A percentile compares a stretch with the other conserved stretches of the same genome.
These are phyloP conservation scores for Phytophthora melonis DNA, from an alignment of 352 stramenopile genomes.

Conservation along the genomic window DNA sequence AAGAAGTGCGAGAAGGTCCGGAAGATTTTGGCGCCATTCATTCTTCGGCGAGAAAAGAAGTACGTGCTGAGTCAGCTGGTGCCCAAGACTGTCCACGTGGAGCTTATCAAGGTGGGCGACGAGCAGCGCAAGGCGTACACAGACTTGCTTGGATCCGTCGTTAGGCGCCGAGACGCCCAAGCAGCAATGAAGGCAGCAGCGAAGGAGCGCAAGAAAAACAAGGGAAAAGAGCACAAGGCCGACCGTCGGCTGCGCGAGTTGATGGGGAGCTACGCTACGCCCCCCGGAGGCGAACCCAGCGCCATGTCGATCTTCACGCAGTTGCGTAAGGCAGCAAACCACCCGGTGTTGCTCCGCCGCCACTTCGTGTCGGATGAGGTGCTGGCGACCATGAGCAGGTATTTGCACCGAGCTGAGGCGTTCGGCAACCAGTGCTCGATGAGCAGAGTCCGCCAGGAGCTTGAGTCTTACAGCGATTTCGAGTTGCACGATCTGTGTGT, in stretches of 20 bases:
- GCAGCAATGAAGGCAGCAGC: conserved; percentile 54
- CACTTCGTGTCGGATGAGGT: conserved; percentile 79
- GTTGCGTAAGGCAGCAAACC: conserved; percentile 97
- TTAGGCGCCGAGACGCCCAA: conserved; percentile 64
- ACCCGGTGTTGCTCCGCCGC: conserved; percentile 94
- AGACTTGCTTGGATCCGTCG: conserved; percentile 66
- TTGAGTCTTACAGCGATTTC: conserved; percentile 96
- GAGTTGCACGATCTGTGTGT: conserved; percentile 95
- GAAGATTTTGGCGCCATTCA: conserved; percentile 97
- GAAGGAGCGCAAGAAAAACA: conserved; percentile 74
- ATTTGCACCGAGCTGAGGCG: conserved; percentile 81
- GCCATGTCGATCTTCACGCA: conserved; percentile 93
- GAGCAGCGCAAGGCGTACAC: conserved; percentile 92
- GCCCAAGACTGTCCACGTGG: conserved; percentile 83
- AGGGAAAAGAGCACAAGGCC: conserved; percentile 50
- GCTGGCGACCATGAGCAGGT: conserved; percentile 83
- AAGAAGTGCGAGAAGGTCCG: conserved; percentile 88
- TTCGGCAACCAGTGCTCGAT: conserved; percentile 89
- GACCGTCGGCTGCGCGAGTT: conserved; percentile 60
- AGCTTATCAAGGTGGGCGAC: conserved; percentile 85
- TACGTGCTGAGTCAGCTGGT: conserved; percentile 95
- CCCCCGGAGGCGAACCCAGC: conserved; percentile 34
- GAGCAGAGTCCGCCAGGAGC: conserved; percentile 91
- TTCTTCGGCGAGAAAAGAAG: conserved; percentile 96
- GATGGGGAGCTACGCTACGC: conserved; percentile 38